Conservation (phyloP, 371 early-diverging fungal species). For the Mortierella sp. region DNA sequence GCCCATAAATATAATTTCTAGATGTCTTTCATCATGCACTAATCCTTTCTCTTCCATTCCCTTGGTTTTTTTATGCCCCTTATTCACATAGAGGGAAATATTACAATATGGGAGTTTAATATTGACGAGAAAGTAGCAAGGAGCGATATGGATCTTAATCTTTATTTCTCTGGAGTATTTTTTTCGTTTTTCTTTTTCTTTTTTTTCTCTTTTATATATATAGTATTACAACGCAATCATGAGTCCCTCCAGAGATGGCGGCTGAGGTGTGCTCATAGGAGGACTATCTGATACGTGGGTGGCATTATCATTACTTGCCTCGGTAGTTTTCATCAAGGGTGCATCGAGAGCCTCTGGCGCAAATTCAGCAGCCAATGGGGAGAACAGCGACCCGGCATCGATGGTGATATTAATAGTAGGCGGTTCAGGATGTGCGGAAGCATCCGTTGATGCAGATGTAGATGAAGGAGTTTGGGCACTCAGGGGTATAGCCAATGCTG, state of each 20-base stretch:
- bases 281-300: constrained; percentile 4
- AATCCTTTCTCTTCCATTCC: too few relatives aligned
- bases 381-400: constrained; percentile 22
- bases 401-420: constrained; percentile 24
- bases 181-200: not conserved
- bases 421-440: constrained; percentile 12
- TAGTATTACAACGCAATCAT: constrained; percentile 37
- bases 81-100: too few relatives aligned
- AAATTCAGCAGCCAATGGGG: not conserved
- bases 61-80: too few relatives aligned
- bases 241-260: constrained; percentile 42
- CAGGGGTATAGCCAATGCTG: constrained; percentile 33
- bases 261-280: constrained; percentile 27
- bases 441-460: constrained; percentile 16
- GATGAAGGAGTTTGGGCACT: constrained; percentile 5
- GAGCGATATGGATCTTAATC: not conserved
- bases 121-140: not conserved
- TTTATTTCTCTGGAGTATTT: constrained; percentile 1
- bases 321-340: not conserved
- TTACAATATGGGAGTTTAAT: too few relatives aligned
- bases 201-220: not conserved
- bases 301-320: not conserved
- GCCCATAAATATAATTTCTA: too few relatives aligned
- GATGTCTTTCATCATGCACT: too few relatives aligned
- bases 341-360: not conserved